Base-by-base conservation (phyloP, 2,329 filamentous ascomycete genomes). In the Penicillium janthinellum region DNA sequence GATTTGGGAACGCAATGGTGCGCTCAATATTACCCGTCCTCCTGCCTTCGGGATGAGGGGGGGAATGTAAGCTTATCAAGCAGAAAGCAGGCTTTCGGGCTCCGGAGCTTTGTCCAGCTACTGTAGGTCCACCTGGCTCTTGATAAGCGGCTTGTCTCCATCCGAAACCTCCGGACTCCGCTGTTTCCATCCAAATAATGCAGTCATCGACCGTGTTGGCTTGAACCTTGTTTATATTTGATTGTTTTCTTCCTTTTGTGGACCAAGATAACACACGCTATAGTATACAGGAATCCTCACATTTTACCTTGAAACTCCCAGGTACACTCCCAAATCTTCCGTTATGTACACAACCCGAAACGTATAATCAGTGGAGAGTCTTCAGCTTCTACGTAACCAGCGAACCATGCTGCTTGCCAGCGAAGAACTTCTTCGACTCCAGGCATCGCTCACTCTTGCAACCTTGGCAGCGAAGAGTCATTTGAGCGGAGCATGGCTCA, bases 381-480 rank as follows among this genome's bases (percentile, higher is more conserved):
- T 35, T 45, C 55, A 20, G 10, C 12, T 54, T 38, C 67, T 54
- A 69, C 52, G 63, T 22, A 22, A 79, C 76, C 68, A 78, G 69
- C 41, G 67, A 64, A 38, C 67, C 58, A 14, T 66, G 60, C 56
- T 77, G 60, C 64, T 75, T 73, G 51, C 80, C 78, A 3, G 81
- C 81, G 70, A 89, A 89, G 75, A 89, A 89, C 70, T 85, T 83
- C 79, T 89, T 88, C 67, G 80, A 77, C 77, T 93, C 92, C 56
- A 88, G 77, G 77, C 95, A 99, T 69, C 89, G 86, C 71, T 96
- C 91, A 73, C 90, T 98, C 77, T 87, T 93, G 79, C 95, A 99
- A 5, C 91, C 93, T 1, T 96, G 95, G 79, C 95, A 99, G 68
- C 95, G 87, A 67, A 99, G 79, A 8, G 87, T 87, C 91, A 99